Evolutionary conservation across 2,329 filamentous ascomycete genomes (phyloP), one percentile per base, ranked within the genome.

Genomic region (Dothidotthia symphoricarpi): DNA sequence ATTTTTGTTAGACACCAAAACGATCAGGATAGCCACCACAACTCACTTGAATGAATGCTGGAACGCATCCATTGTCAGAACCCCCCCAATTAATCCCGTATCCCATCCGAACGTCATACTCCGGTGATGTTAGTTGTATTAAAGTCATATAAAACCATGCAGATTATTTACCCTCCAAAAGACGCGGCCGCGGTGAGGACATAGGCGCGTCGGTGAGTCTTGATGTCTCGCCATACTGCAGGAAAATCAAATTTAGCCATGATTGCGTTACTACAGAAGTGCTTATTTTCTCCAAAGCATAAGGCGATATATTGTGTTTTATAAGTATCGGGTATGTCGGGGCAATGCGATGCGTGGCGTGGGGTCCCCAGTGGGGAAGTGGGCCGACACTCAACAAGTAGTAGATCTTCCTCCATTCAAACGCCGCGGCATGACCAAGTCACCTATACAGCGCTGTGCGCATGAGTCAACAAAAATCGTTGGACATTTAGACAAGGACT

Each of bases 51-150:
- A 71, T 1, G 61, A 67, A 40, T 70, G 60, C 34, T 69, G 66
- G 49, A 71, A 72, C 2, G 66, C 63, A 26, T 67, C 56, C 68
- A 72, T 70, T 2, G 67, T 69, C 26, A 72, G 46, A 2, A 70
- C 66, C 25, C 68, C 68, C 36, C 61, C 63, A 16, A 66, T 66
- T 14, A 66, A 35, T 3, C 63, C 63, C 0, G 62, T 66, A 25
- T 67, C 63, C 64, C 63, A 67, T 13, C 65, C 62, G 32, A 64
- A 67, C 6, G 65, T 40, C 50, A 49, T 47, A 13, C 22, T 7
- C n/a, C n/a, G n/a, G n/a, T n/a, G n/a, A n/a, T n/a, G n/a, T n/a
- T n/a, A n/a, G n/a, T n/a, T n/a, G n/a, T n/a, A n/a, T 15, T 19
- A 6, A 16, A 44, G 34, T 6, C 3, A 11, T 12, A 27, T 11